These are phyloP conservation scores for Acorus gramineus DNA, from an alignment of 106 monocot species.

Conservation along the genomic window DNA sequence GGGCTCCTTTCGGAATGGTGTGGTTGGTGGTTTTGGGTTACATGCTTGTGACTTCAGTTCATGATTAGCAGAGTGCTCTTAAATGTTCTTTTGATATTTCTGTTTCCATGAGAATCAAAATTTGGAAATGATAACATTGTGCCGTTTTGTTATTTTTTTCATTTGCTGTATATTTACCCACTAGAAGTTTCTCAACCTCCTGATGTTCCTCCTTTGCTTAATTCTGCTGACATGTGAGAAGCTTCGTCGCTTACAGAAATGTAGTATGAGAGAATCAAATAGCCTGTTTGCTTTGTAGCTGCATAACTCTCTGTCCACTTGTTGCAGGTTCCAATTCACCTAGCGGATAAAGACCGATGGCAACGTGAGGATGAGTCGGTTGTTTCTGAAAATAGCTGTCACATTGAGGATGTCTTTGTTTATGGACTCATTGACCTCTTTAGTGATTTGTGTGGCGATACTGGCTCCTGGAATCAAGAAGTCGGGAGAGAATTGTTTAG, in stretches of 20 bases:
- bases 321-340: slow-evolving; percentile 28
- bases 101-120: no score
- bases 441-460: slow-evolving; percentile 62
- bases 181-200: no score
- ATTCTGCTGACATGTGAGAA: background rate
- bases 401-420: slow-evolving; percentile 24
- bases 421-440: slow-evolving; percentile 66
- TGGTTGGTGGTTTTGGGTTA: no score
- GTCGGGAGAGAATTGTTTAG: slow-evolving; percentile 18
- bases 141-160: background rate
- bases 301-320: background rate
- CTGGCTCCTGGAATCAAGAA: slow-evolving; percentile 29
- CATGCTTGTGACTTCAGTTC: no score
- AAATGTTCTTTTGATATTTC: no score
- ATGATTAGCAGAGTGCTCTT: no score
- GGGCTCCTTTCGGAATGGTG: no score
- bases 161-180: background rate
- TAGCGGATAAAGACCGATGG: slow-evolving; percentile 10
- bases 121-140: no score
- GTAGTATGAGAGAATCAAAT: no score
- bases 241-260: no score
- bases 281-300: no score
- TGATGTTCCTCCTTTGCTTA: background rate
- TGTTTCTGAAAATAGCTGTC: background rate
- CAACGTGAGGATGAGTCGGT: slow-evolving; percentile 11